These are phyloP conservation scores for Jacaranda copaia DNA, from an alignment of 257 asterid species.

Conservation along the genomic window DNA sequence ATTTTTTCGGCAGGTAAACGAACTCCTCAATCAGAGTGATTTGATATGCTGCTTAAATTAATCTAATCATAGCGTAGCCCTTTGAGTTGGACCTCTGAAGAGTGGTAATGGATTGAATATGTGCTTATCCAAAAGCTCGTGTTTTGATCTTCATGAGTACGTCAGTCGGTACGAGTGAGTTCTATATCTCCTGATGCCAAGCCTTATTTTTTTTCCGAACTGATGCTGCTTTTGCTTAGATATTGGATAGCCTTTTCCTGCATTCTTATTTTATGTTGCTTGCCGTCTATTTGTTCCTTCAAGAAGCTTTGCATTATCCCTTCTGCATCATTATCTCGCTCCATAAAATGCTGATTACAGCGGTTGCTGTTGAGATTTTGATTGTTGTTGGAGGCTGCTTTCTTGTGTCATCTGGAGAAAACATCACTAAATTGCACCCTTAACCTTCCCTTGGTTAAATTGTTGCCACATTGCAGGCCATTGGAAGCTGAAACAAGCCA, in stretches of 20 bases:
- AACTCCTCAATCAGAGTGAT: not conserved
- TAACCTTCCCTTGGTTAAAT: not conserved
- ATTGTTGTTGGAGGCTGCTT: not conserved
- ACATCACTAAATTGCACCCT: not conserved
- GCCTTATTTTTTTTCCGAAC: no score
- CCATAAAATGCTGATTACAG: slow-evolving; percentile 33
- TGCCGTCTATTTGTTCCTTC: not conserved
- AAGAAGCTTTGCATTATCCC: no score
- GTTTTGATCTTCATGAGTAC: no score
- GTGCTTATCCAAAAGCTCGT: no score
- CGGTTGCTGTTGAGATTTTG: slow-evolving; percentile 38
- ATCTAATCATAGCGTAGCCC: not conserved
- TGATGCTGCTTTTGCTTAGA: no score
- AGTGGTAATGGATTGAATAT: not conserved
- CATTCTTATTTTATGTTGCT: not conserved
- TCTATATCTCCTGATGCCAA: no score
- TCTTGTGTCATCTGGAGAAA: not conserved
- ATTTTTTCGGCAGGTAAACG: slow-evolving; percentile 1
- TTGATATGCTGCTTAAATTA: not conserved
- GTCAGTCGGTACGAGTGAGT: no score
- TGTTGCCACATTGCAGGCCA: not conserved
- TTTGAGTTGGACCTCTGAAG: not conserved
- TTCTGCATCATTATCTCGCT: not conserved
- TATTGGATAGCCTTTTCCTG: no score
- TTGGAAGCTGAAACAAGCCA: not conserved